Conservation (phyloP, 176 grass and related monocot genomes). For the Carex scoparia region DNA sequence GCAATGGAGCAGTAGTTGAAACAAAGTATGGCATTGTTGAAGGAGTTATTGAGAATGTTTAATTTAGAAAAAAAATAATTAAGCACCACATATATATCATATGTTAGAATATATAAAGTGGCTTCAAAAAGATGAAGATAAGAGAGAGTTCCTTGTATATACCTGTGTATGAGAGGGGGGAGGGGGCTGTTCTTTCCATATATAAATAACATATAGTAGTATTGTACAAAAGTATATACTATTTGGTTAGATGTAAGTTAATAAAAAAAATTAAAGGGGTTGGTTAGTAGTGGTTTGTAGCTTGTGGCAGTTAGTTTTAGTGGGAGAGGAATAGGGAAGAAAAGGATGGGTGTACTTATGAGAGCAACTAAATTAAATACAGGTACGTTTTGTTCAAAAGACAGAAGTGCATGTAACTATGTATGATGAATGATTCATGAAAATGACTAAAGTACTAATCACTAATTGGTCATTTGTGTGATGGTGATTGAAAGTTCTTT, state of each 20-base stretch:
- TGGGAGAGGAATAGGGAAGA: constrained; percentile 8
- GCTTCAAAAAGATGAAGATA: neutral
- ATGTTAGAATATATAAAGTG: too few relatives aligned
- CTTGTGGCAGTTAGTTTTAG: constrained; percentile 25
- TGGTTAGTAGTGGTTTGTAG: constrained; percentile 17
- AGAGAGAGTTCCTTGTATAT: neutral
- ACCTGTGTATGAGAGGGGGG: neutral
- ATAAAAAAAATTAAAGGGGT: neutral
- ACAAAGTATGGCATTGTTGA: neutral
- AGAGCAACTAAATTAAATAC: constrained; percentile 3
- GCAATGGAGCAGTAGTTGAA: constrained; percentile 29
- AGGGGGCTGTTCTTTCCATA: too few relatives aligned
- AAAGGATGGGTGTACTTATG: constrained; percentile 15
- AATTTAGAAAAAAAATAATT: neutral
- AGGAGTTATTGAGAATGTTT: constrained; percentile 11
- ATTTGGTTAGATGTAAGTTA: constrained; percentile 9
- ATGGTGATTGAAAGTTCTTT: constrained; percentile 6
- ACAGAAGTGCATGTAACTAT: neutral
- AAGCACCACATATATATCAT: neutral
- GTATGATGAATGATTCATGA: neutral
- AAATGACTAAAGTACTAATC: neutral
- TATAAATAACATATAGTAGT: too few relatives aligned
- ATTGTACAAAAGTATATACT: constrained; percentile 1
- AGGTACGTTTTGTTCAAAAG: neutral
- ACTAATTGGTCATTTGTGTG: neutral